phyloP scores from a whole-genome alignment of 805 yeast genomes.

The Metschnikowia cubensis region DNA sequence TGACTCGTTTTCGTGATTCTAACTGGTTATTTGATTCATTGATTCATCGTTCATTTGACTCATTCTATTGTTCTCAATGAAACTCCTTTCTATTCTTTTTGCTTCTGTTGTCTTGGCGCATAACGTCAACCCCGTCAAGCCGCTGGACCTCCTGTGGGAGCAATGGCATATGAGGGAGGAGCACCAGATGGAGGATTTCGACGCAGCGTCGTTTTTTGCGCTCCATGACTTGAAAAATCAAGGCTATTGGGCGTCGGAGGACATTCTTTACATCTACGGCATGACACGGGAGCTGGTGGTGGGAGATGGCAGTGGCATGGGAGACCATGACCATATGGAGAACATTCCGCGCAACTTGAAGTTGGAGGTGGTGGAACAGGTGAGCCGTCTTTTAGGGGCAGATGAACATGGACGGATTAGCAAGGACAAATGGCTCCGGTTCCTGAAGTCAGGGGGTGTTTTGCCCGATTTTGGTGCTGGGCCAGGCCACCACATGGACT shows the following conservation, averaged over 20 bases:
- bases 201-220: constrained; percentile 70
- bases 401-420: constrained; percentile 63
- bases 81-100: background rate
- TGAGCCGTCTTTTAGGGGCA: constrained; percentile 60
- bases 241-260: constrained; percentile 53
- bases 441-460: constrained; percentile 56
- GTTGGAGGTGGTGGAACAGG: constrained; percentile 49
- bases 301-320: constrained; percentile 90
- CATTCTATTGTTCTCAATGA: background rate
- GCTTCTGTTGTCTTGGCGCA: constrained; percentile 7
- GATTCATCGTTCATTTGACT: too few relatives aligned
- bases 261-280: constrained; percentile 81
- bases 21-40: too few relatives aligned
- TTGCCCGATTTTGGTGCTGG: constrained; percentile 93
- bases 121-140: constrained; percentile 13
- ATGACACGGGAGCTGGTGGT: constrained; percentile 64
- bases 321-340: constrained; percentile 59
- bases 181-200: constrained; percentile 73
- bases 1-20: too few relatives aligned
- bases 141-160: constrained; percentile 59
- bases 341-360: constrained; percentile 50
- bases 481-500: constrained; percentile 91
- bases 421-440: constrained; percentile 66
- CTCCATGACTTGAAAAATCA: constrained; percentile 68
- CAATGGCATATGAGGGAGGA: constrained; percentile 90